Base-by-base conservation (phyloP, 768 basidiomycete genomes). In the Cystoderma amianthinum region DNA sequence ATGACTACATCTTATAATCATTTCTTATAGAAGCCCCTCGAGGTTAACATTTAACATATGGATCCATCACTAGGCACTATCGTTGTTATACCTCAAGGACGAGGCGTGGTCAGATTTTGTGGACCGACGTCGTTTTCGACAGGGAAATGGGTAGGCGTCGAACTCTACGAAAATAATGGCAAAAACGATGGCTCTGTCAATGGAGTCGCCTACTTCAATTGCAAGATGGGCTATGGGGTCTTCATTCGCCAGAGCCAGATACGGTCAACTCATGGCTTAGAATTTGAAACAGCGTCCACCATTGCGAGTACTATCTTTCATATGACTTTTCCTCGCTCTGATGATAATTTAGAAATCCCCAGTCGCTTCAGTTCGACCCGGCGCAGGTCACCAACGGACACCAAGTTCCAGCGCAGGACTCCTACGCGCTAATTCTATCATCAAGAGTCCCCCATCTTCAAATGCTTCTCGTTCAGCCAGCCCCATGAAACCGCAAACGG, bases 131-230 rank as follows among this genome's bases (percentile, higher is more conserved):
- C 74, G 2, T 97, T 97, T 59, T 76, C 88, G 16, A 61, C 79
- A 1, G 96, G 96, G 0, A 91, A 86, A 71, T 99, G 95, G 95
- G 74, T 96, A 38, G 96, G 96, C 7, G 80, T 98, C 40, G 93
- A 95, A 54, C 74, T 99, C 35, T 76, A 73, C 43, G 82, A 84
- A 52, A 62, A 78, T 5, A 83, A 77, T 34, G 96, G 96, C 28
- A 99, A 98, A 81, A 99, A 99, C 67, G 89, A 98, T 51, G 96
- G 96, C 1, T 76, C 80, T 1, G 85, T 99, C 5, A 69, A 82
- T 24, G 91, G 85, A 12, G 61, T 79, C 37, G 47, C 61, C 1
- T 99, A 98, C 65, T 99, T 99, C 60, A 69, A 65, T 13, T 97
- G 92, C 65, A 74, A 73, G 52, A 65, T 70, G 36, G 68, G 69